Evolutionary conservation across 441 rosid genomes (phyloP), one percentile per base, ranked within the genome.

Genomic region (Jatropha multifida): DNA sequence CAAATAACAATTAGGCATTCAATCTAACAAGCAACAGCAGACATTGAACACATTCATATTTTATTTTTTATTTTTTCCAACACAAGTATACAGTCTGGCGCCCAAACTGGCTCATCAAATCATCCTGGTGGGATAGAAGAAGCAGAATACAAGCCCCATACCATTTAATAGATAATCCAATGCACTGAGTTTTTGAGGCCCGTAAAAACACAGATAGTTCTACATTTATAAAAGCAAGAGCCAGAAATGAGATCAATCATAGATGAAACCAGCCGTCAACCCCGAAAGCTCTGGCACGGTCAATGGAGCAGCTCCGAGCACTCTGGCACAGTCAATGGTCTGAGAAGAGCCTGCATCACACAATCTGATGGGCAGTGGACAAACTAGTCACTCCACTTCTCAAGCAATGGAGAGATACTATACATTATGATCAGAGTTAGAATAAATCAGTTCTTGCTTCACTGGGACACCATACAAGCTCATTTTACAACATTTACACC

Each of bases 121-220:
- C 66, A 58, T 72, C 60, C 78, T 64, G 46, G 48, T 11, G 32
- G n/a, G 40, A 65, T 65, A 42, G 60, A 69, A 70, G 71, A 48
- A 60, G 46, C 56, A n/a, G 49, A 49, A 0, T 56, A 56, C 69
- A 71, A 41, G 67, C 27, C 65, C 12, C 55, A 12, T 20, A 10
- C 60, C 26, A 32, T 51, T 5, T n/a, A 51, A 20, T 23, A 41
- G 38, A 58, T 9, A 11, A 66, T 69, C 26, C 55, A 61, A 14
- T 62, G 20, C 55, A 72, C 51, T 32, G 32, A 32, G 32, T 32
- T 26, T 1, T 26, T 1, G 32, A 15, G 48, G 6, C 26, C 23
- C 7, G 64, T 10, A 14, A 62, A 64, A 70, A 54, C 7, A 54
- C 20, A 70, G 49, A 68, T 18, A 32, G 70, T 66, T 40, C 70